A percentile compares a stretch with the other conserved stretches of the same genome.
These are phyloP conservation scores for Pleurozium schreberi DNA, from an alignment of 225 moss, liverwort and hornwort genomes.

Conservation along the genomic window DNA sequence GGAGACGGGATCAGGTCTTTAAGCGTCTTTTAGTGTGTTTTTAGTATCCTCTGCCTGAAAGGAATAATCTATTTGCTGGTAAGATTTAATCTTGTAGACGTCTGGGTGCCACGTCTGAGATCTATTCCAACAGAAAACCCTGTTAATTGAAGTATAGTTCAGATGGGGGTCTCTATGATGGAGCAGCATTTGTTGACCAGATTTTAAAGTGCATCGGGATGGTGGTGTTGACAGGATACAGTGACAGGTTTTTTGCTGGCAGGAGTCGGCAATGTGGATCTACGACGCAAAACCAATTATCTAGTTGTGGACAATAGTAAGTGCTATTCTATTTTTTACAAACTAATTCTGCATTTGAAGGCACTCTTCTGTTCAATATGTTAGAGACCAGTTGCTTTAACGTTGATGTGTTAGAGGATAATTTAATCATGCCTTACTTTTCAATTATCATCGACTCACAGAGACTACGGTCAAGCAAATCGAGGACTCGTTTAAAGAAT, in stretches of 20 bases:
- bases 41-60: background rate
- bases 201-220: background rate
- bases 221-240: slow-evolving; percentile 60
- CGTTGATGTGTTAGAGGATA: background rate
- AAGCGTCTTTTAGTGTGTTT: background rate
- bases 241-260: slow-evolving; percentile 90
- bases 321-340: background rate
- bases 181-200: background rate
- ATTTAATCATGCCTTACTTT: background rate
- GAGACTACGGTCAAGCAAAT: slow-evolving; percentile 82
- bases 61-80: background rate
- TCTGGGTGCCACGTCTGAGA: background rate
- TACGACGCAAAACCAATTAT: slow-evolving; percentile 88
- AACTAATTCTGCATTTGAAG: background rate
- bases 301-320: slow-evolving; percentile 86
- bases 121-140: background rate
- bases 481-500: slow-evolving; percentile 88
- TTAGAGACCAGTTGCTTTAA: background rate
- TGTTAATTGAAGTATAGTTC: background rate
- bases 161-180: background rate
- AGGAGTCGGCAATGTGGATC: slow-evolving; percentile 92
- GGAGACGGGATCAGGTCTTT: background rate
- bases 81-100: background rate
- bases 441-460: background rate
- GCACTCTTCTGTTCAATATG: background rate